A percentile compares a stretch with the other conserved stretches of the same genome.
Evolutionary conservation across 495 filamentous ascomycete genomes (phyloP).

Genomic region (Neurospora sp.): DNA sequence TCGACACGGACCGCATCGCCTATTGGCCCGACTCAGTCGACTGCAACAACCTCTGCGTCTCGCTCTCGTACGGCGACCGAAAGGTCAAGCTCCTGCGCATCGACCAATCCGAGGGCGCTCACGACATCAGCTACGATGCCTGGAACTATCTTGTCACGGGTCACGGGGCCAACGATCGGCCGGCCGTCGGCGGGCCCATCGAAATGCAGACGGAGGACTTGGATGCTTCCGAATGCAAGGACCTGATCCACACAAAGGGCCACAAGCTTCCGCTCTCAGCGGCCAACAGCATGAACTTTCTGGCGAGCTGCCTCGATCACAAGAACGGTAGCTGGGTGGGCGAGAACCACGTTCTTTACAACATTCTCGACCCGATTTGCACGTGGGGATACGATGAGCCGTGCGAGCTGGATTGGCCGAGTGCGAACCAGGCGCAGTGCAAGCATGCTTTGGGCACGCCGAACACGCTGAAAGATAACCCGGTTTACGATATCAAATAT

Average conservation of each 20-base stretch:
- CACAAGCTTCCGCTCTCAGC: conserved; percentile 38
- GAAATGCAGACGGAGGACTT: conserved; percentile 34
- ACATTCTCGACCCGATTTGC: conserved; percentile 35
- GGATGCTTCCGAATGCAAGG: conserved; percentile 25
- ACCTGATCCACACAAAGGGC: conserved; percentile 31
- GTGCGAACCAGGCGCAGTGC: conserved; percentile 34
- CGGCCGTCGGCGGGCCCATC: conserved; percentile 31
- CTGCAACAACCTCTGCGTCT: conserved; percentile 39
- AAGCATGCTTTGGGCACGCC: conserved; percentile 29
- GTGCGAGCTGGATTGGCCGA: conserved; percentile 36
- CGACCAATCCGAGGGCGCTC: conserved; percentile 37
- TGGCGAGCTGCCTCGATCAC: conserved; percentile 32
- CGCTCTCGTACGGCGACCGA: conserved; percentile 31
- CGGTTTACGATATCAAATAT: conserved; percentile 41
- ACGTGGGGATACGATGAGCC: conserved; percentile 34
- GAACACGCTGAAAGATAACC: conserved; percentile 18
- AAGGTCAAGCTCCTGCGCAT: conserved; percentile 34
- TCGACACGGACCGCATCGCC: conserved; percentile 38
- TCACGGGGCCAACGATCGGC: conserved; percentile 31
- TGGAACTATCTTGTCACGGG: conserved; percentile 42
- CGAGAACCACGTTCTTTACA: conserved; percentile 34
- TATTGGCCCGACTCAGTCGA: conserved; percentile 40
- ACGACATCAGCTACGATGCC: conserved; percentile 41
- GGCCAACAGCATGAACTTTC: conserved; percentile 40
- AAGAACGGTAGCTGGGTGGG: conserved; percentile 30